Base-by-base conservation (phyloP, 2,329 filamentous ascomycete species). In the Rhynchosporium agropyri region DNA sequence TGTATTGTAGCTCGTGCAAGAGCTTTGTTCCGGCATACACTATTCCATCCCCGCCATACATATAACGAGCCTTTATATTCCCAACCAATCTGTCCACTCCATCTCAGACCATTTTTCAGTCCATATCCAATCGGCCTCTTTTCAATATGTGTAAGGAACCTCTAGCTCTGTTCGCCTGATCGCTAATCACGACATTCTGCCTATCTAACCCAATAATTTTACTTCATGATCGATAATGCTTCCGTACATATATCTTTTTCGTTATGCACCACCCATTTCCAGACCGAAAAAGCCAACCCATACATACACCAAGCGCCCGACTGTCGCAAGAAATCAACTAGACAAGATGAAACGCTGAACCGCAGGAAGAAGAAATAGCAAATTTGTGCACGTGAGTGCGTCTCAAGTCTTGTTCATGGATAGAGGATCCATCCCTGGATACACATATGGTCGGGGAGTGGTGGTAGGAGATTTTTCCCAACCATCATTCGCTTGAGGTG, bases 331-430 rank as follows among this genome's bases (percentile, higher is more conserved):
- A 53, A 55, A 33, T 63, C 64, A 64, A 40, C 31, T 65, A 61
- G n/a, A 65, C 56, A 68, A 40, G 64, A 40, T 46, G 67, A 63
- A 68, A 67, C 65, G 66, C 68, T 68, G 48, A 68, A 69, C 54
- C 48, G 63, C 68, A 51, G 61, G 63, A 48, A 62, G 60, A 46
- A 33, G 60, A 59, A 49, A 63, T 36, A 38, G 40, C 58, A 56
- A 28, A 54, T 29, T 31, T 49, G 46, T 26, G 42, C n/a, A 42
- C 55, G 43, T 58, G 49, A 58, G 40, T 40, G 51, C 43, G 40
- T 46, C 58, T 70, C 58, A 74, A 48, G 71, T 69, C 61, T 74
- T 73, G 54, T 73, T 73, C 68, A 73, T 72, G 28, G 57, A 59
- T 38, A 71, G 50, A 29, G 72, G 68, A 63, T 74, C 70, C 67